Evolutionary conservation across 345 rosid species (phyloP).

Genomic region (Melaleuca alternifolia): DNA sequence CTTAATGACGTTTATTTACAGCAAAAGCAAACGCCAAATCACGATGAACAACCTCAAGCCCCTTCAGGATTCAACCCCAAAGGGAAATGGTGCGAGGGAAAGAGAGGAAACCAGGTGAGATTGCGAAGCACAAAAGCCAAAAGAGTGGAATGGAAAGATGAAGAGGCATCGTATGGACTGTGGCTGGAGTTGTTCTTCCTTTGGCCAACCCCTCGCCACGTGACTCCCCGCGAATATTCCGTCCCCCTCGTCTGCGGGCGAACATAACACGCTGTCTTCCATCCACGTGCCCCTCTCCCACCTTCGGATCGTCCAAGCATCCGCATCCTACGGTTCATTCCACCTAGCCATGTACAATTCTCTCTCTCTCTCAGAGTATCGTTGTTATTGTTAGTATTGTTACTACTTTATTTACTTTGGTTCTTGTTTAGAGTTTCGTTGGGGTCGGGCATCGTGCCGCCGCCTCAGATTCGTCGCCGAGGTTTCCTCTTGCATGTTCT

Average conservation of each 20-base stretch:
- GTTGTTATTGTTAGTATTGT: not conserved
- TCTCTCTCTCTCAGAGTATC: not conserved
- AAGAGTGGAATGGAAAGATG: not conserved
- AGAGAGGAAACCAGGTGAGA: not conserved
- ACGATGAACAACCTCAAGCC: not conserved
- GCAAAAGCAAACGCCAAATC: no score
- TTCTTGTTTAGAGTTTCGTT: not conserved
- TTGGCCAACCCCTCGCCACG: constrained; percentile 9
- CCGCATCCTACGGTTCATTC: not conserved
- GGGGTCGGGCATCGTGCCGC: constrained; percentile 5
- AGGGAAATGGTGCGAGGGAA: not conserved
- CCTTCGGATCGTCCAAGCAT: not conserved
- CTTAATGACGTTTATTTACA: no score
- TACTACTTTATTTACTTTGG: not conserved
- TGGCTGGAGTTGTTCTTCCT: not conserved
- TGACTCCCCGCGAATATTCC: constrained; percentile 15
- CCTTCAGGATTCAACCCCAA: not conserved
- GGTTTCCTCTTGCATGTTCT: constrained; percentile 36
- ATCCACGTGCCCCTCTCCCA: not conserved
- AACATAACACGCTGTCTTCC: constrained; percentile 40
- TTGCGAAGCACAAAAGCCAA: not conserved
- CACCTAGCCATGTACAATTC: not conserved
- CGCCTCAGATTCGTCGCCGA: constrained; percentile 54
- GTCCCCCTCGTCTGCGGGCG: constrained; percentile 1
- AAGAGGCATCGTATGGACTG: not conserved